Conservation (phyloP, 805 yeast species). For the Pichia rugopelliculosa region DNA sequence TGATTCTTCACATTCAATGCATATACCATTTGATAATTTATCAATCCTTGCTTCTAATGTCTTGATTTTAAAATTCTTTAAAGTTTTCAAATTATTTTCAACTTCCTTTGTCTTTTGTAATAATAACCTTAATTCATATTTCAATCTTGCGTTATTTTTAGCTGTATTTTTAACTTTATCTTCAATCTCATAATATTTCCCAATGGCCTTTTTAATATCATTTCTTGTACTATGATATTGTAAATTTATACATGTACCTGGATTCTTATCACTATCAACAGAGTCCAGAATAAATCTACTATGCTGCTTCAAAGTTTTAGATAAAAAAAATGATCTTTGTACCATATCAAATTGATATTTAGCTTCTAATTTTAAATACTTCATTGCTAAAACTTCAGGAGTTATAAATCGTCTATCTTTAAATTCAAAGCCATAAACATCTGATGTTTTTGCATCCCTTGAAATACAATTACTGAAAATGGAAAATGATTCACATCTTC, state of each 20-base stretch:
- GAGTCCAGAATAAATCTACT: background rate
- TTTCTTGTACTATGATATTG: background rate
- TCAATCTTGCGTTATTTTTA: constrained; percentile 50
- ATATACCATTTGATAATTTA: background rate
- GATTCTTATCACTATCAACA: background rate
- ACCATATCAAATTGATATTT: constrained; percentile 10
- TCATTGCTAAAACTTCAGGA: constrained; percentile 12
- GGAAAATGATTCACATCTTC: constrained; percentile 32
- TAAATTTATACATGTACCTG: constrained; percentile 3
- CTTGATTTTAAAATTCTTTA: constrained; percentile 31
- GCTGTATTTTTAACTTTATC: constrained; percentile 43
- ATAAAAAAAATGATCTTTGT: constrained; percentile 3
- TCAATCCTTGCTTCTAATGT: constrained; percentile 17
- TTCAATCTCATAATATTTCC: constrained; percentile 22
- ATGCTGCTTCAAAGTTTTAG: background rate
- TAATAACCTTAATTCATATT: constrained; percentile 57
- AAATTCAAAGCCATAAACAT: constrained; percentile 15
- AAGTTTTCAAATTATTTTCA: constrained; percentile 42
- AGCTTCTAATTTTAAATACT: constrained; percentile 10
- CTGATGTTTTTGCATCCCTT: constrained; percentile 2
- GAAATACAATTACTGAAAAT: constrained; percentile 14
- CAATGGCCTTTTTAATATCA: constrained; percentile 14
- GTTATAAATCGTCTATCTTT: constrained; percentile 12
- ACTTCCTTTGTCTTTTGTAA: constrained; percentile 59
- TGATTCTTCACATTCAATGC: background rate